These are phyloP conservation scores for Cotoneaster glaucophyllus DNA, from an alignment of 306 rosid species.

Conservation along the genomic window DNA sequence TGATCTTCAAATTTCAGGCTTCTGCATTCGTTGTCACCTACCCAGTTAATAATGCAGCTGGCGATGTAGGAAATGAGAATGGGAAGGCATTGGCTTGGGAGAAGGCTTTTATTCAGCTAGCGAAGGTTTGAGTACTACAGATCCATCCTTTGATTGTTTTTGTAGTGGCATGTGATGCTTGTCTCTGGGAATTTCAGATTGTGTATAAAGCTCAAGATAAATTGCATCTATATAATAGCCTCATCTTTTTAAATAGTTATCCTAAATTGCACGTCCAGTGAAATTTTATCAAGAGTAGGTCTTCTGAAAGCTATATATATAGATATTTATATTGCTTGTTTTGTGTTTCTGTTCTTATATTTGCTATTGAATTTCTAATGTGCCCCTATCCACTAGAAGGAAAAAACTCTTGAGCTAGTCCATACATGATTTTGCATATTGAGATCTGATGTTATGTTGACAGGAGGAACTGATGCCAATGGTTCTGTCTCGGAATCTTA, in stretches of 20 bases:
- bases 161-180: conserved; percentile 16
- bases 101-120: conserved; percentile 73
- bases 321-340: background rate
- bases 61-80: conserved; percentile 67
- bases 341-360: background rate
- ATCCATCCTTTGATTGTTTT: conserved; percentile 1
- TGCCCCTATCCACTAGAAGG: background rate
- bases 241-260: background rate
- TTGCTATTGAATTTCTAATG: background rate
- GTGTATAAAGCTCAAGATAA: background rate
- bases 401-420: background rate
- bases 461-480: conserved; percentile 85
- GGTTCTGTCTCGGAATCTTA: conserved; percentile 75
- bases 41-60: conserved; percentile 85
- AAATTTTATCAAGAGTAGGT: background rate
- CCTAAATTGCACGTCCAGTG: background rate
- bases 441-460: conserved; percentile 26
- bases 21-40: conserved; percentile 83
- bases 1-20: conserved; percentile 56
- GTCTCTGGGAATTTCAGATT: conserved; percentile 15
- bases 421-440: background rate
- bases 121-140: conserved; percentile 54
- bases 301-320: background rate
- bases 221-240: conserved; percentile 11
- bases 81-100: conserved; percentile 86